Evolutionary conservation across 164 flowering plant species (phyloP), one percentile per base, ranked within the genome.

Genomic region (Akebia trifoliata): DNA sequence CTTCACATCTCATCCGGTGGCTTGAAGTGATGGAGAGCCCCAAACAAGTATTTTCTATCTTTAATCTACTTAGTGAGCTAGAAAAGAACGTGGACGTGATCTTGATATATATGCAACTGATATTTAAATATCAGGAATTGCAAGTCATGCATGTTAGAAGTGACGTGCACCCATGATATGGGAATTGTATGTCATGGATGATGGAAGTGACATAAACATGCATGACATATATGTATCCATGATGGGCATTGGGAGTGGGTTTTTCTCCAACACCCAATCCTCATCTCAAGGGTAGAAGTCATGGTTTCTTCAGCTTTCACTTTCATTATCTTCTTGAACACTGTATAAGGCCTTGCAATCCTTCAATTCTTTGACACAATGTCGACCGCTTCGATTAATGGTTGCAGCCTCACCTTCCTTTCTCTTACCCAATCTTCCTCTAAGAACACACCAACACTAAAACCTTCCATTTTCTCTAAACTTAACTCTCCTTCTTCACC

Each of bases 181-280:
- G n/a, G n/a, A n/a, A n/a, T n/a, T n/a, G n/a, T n/a, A n/a, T n/a
- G n/a, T n/a, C n/a, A n/a, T n/a, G n/a, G n/a, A n/a, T n/a, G n/a
- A n/a, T n/a, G n/a, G n/a, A n/a, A n/a, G n/a, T n/a, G n/a, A n/a
- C n/a, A n/a, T n/a, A n/a, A n/a, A n/a, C n/a, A n/a, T n/a, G n/a
- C n/a, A n/a, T n/a, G n/a, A n/a, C n/a, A n/a, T n/a, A n/a, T n/a
- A n/a, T n/a, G n/a, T n/a, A n/a, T n/a, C n/a, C n/a, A n/a, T n/a
- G n/a, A n/a, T n/a, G n/a, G n/a, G n/a, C n/a, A n/a, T 30, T 32
- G 21, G 34, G 14, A 2, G 18, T 6, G 12, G 48, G 26, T 38
- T 49, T 59, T 30, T 40, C 49, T 60, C 63, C 56, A 60, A n/a
- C 57, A 42, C 29, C 8, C 48, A 63, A 48, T 56, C 38, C 61